These are phyloP conservation scores for Coemansia sp. DNA, from an alignment of 192 early-diverging fungal genomes.

Conservation along the genomic window DNA sequence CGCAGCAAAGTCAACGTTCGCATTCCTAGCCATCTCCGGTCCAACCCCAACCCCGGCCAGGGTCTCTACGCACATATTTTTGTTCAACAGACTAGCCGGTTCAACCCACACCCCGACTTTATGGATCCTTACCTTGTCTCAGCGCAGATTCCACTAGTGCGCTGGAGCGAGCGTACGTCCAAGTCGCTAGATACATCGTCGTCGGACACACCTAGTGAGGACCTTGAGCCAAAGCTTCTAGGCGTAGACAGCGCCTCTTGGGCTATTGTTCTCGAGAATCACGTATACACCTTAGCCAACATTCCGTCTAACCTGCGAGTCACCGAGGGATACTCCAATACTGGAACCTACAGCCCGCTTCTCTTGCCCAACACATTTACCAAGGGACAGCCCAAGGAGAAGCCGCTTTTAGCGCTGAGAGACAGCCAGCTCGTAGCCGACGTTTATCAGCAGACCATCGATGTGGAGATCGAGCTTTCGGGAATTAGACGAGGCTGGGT, in stretches of 20 bases:
- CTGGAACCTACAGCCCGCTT: constrained; percentile 1
- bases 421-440: background rate
- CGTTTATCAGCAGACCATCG: constrained; percentile 4
- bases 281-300: background rate
- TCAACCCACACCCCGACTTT: constrained; percentile 10
- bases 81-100: background rate
- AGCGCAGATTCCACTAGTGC: background rate
- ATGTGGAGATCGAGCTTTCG: constrained; percentile 11
- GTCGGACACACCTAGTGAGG: background rate
- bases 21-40: constrained; percentile 1
- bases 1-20: background rate
- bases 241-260: constrained; percentile 7
- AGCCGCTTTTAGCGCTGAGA: background rate
- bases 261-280: constrained; percentile 17
- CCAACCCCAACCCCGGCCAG: background rate
- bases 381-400: background rate
- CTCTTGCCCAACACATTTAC: constrained; percentile 8
- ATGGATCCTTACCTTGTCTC: constrained; percentile 9
- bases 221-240: background rate
- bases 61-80: constrained; percentile 15
- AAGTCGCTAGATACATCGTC: background rate
- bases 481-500: constrained; percentile 16
- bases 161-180: background rate
- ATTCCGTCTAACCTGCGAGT: background rate
- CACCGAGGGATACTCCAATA: background rate